A percentile compares a stretch with the other conserved stretches of the same genome.
These are phyloP conservation scores for Artemisia argyi DNA, from an alignment of 129 eudicot species.

Conservation along the genomic window DNA sequence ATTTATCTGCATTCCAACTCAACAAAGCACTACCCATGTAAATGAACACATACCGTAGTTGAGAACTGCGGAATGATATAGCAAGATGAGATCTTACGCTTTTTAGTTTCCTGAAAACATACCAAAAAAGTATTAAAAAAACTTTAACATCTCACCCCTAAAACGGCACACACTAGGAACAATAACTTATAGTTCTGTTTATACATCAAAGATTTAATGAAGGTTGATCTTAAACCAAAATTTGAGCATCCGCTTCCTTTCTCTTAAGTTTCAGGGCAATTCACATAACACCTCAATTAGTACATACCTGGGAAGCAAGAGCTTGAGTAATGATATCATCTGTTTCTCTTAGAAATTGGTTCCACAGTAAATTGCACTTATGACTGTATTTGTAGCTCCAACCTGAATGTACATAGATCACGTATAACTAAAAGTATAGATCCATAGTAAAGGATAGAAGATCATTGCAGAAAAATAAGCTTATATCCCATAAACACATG, in stretches of 20 bases:
- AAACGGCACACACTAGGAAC: no score
- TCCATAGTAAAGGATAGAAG: background rate
- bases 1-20: no score
- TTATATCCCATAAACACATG: background rate
- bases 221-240: no score
- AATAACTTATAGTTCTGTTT: no score
- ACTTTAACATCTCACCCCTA: no score
- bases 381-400: constrained; percentile 64
- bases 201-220: no score
- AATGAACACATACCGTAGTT: no score
- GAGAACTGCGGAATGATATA: no score
- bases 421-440: background rate
- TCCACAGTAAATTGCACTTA: constrained; percentile 81
- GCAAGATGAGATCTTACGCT: background rate
- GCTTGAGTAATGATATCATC: constrained; percentile 86
- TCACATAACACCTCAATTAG: background rate
- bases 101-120: constrained; percentile 46
- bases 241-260: background rate
- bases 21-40: no score
- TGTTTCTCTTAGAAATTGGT: constrained; percentile 73
- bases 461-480: no score
- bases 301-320: constrained; percentile 57
- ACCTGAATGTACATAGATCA: constrained; percentile 38
- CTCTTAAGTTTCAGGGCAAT: no score
- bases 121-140: no score